phyloP scores from a whole-genome alignment of 169 alveolate genomes.

The Plasmodium adleri region DNA sequence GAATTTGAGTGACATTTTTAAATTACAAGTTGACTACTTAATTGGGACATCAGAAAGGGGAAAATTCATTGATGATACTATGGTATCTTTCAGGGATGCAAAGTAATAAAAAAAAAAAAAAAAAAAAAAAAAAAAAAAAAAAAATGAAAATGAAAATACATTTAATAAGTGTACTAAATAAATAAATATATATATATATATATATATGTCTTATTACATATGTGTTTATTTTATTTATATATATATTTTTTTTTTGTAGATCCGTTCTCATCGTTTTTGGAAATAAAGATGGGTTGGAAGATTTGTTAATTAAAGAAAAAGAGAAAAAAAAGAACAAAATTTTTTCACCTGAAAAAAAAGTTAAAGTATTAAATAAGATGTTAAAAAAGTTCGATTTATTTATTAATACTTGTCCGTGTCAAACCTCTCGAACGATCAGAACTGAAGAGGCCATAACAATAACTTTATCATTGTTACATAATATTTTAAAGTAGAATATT shows the following conservation, averaged over 20 bases:
- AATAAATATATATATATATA: no score
- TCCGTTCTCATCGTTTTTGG: constrained; percentile 65
- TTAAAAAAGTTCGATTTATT: constrained; percentile 89
- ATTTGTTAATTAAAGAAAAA: constrained; percentile 34
- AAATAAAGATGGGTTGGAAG: constrained; percentile 61
- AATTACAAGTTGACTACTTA: constrained; percentile 32
- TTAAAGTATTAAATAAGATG: constrained; percentile 70
- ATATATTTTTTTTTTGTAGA: constrained; percentile 14
- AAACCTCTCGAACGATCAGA: constrained; percentile 95
- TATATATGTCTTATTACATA: no score
- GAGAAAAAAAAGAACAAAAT: constrained; percentile 34
- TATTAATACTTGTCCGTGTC: constrained; percentile 93
- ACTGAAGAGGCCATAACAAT: constrained; percentile 97
- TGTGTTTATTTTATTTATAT: background rate
- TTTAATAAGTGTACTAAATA: no score
- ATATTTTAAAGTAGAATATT: constrained; percentile 19
- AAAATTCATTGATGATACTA: background rate
- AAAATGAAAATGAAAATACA: background rate
- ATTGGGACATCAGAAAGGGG: constrained; percentile 75
- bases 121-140: background rate
- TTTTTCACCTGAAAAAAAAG: constrained; percentile 13
- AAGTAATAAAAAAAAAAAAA: constrained; percentile 14
- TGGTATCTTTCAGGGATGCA: background rate
- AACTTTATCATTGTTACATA: constrained; percentile 82
- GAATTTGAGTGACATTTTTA: constrained; percentile 49